A percentile compares a stretch with the other conserved stretches of the same genome.
phyloP scores from a whole-genome alignment of 768 basidiomycete genomes.

The Amanita exitialis region DNA sequence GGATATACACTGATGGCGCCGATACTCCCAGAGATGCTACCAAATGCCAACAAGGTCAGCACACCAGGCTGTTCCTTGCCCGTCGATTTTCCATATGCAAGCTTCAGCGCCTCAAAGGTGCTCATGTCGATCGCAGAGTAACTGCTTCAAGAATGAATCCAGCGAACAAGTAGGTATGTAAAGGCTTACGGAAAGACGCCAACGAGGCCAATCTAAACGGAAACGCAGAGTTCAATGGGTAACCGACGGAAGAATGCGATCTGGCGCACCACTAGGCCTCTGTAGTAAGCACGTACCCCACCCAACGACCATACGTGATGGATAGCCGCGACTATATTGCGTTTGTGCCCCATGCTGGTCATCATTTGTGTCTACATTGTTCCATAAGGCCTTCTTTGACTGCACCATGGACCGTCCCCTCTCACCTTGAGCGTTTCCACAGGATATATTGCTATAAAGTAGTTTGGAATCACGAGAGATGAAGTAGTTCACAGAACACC shows the following conservation, averaged over 20 bases:
- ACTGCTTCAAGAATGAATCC: slow-evolving; percentile 21
- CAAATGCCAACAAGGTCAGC: slow-evolving; percentile 80
- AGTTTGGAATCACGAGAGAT: slow-evolving; percentile 12
- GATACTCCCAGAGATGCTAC: slow-evolving; percentile 87
- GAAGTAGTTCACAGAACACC: slow-evolving; percentile 5
- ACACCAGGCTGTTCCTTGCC: slow-evolving; percentile 86
- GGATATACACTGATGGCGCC: slow-evolving; percentile 94
- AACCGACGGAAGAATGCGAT: slow-evolving; percentile 4
- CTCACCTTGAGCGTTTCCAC: slow-evolving; percentile 89
- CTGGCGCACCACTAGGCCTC: slow-evolving; percentile 74
- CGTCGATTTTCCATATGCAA: slow-evolving; percentile 80
- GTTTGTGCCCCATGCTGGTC: slow-evolving; percentile 66
- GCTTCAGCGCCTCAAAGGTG: slow-evolving; percentile 92
- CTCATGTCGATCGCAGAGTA: slow-evolving; percentile 97
- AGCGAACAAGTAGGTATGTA: not conserved
- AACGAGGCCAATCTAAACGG: slow-evolving; percentile 73
- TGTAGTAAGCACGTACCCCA: slow-evolving; percentile 78
- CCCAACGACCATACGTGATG: slow-evolving; percentile 72
- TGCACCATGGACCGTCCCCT: slow-evolving; percentile 4
- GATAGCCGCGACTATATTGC: slow-evolving; percentile 51
- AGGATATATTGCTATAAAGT: slow-evolving; percentile 76
- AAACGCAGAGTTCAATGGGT: slow-evolving; percentile 8
- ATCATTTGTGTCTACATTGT: slow-evolving; percentile 81
- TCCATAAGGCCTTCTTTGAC: slow-evolving; percentile 2
- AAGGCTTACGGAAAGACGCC: slow-evolving; percentile 86